These are phyloP conservation scores for Pilaira anomala DNA, from an alignment of 192 early-diverging fungal genomes.

Conservation along the genomic window DNA sequence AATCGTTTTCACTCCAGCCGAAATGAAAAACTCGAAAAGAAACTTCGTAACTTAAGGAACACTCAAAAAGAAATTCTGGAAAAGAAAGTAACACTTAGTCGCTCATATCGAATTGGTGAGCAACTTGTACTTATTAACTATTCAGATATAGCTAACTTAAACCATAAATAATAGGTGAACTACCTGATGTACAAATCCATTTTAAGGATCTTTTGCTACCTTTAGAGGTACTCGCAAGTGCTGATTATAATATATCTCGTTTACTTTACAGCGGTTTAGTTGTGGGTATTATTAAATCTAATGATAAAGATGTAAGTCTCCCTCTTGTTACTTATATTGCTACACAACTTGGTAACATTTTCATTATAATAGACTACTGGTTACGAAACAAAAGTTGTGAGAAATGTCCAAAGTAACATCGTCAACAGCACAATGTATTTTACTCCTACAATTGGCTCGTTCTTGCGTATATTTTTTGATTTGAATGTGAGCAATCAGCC, in stretches of 20 bases:
- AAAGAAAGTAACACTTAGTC: conserved; percentile 54
- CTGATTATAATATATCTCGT: conserved; percentile 61
- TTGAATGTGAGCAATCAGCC: conserved; percentile 32
- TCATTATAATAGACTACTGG: not conserved
- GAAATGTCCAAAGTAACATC: conserved; percentile 32
- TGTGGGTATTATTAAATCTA: conserved; percentile 33
- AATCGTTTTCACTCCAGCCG: conserved; percentile 16
- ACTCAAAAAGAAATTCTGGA: conserved; percentile 46
- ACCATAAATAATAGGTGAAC: too few relatives aligned
- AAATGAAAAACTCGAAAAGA: conserved; percentile 42
- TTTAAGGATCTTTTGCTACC: conserved; percentile 65
- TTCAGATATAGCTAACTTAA: too few relatives aligned
- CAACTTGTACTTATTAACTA: not conserved
- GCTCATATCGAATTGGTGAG: conserved; percentile 56
- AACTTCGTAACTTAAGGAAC: conserved; percentile 20
- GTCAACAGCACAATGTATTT: conserved; percentile 33
- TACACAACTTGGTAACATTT: not conserved
- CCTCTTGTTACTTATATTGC: not conserved
- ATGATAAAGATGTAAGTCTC: conserved; percentile 25
- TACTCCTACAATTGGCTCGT: conserved; percentile 48
- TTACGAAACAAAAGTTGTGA: conserved; percentile 31
- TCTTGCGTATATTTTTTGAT: conserved; percentile 49
- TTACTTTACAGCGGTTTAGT: conserved; percentile 42
- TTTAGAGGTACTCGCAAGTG: conserved; percentile 51
- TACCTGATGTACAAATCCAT: conserved; percentile 78